These are phyloP conservation scores for Drechslera avenae DNA, from an alignment of 2,329 filamentous ascomycete species.

Conservation along the genomic window DNA sequence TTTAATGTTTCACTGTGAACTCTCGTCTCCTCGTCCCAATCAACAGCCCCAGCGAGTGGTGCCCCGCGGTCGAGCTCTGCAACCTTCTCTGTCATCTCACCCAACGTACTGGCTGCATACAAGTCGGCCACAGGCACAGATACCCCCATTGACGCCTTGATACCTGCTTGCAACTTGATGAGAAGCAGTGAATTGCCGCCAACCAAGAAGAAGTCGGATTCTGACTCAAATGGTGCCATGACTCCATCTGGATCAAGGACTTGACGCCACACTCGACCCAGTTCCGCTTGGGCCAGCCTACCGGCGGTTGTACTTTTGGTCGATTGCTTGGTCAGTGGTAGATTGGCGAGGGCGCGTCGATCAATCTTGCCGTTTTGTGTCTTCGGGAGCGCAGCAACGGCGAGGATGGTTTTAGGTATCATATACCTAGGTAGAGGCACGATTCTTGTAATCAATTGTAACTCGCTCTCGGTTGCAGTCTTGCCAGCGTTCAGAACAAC, in stretches of 20 bases:
- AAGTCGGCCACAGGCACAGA: constrained; percentile 46
- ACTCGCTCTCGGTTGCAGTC: too few relatives aligned
- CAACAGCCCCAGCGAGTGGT: too few relatives aligned
- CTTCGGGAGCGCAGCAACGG: constrained; percentile 11
- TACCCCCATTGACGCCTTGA: constrained; percentile 43
- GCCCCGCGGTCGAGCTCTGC: too few relatives aligned
- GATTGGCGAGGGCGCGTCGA: not conserved
- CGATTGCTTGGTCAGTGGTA: not conserved
- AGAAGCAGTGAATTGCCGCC: constrained; percentile 53
- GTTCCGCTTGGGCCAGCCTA: not conserved
- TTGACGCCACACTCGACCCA: not conserved
- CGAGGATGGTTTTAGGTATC: constrained; percentile 9
- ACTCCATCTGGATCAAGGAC: not conserved
- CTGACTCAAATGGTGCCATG: not conserved
- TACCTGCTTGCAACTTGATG: constrained; percentile 46
- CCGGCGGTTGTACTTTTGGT: too few relatives aligned
- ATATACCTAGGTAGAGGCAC: too few relatives aligned
- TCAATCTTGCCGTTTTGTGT: constrained; percentile 19
- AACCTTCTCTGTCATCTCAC: constrained; percentile 48
- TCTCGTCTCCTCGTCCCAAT: constrained; percentile 53
- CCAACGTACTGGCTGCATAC: constrained; percentile 48
- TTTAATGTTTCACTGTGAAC: too few relatives aligned
- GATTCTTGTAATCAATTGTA: too few relatives aligned
- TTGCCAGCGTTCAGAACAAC: too few relatives aligned
- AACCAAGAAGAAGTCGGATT: constrained; percentile 50